Evolutionary conservation across 2,329 filamentous ascomycete genomes (phyloP), one percentile per base, ranked within the genome.

Genomic region (Colletotrichum shisoi): DNA sequence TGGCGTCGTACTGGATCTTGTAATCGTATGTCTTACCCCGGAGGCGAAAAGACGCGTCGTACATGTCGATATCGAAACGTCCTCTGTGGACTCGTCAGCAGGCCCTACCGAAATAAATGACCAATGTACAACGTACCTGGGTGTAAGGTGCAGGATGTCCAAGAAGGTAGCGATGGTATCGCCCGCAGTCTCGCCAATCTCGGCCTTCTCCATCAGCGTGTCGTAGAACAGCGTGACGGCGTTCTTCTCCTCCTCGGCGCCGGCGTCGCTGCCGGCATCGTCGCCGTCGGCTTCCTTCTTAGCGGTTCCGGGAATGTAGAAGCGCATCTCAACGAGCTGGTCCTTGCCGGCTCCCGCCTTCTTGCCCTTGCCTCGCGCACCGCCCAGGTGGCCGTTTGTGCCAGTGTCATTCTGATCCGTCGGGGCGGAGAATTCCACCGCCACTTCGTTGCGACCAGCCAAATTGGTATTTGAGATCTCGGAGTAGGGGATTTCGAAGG

Each of bases 1-100:
- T 93, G 57, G 90, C 89, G 65, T 97, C 92, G 80, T 97, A 99
- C 78, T 97, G 93, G 71, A 99, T 98, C 86, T 99, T 99, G 88
- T 99, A 99, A 82, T 99, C 96, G 83, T 99, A 99, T 27, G 95
- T 99, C 82, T 99, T 99, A 75, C 95, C 95, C 71, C 95, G 94
- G 69, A 99, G 86, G 70, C 95, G 91, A 86, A 99, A 98, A 2
- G 95, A 98, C 17, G 89, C 90, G 79, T 98, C 95, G 85, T 99
- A 99, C 91, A 99, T 97, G 79, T 99, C 95, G 81, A 99, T 97
- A 78, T 98, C 95, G 85, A 99, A 99, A 72, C 95, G 94, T 78
- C 95, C 96, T 91, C 95, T 94, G 79, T 69, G 70, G 49, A 6
- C 57, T 57, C 53, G 67, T 78, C 70, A 79, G 74, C 24, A 46